Evolutionary conservation across 1,284 basidiomycete species (phyloP), one percentile per base, ranked within the genome.

Genomic region (Naganishia albida): DNA sequence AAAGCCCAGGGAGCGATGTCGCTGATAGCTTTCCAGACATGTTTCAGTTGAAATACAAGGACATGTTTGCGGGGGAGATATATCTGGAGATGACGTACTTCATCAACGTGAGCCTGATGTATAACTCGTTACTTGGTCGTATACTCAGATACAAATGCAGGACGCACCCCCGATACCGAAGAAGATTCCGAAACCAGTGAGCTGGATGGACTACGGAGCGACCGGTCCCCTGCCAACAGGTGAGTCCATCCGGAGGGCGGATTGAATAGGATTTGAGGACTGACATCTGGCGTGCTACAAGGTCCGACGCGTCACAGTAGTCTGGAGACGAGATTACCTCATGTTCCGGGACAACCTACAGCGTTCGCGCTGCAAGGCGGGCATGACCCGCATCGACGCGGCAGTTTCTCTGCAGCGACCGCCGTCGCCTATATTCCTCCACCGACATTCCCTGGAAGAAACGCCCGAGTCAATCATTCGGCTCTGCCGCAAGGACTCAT

Each of bases 11-110:
- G 23, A 16, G 7, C 7, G 10, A 40, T 7, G 38, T 25, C 3
- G n/a, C 40, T 48, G 23, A 56, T 51, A 23, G 23, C 30, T 16
- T 15, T 23, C 12, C 74, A 96, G 95, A 97, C 75, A 99, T 95
- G 95, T 94, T 96, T 74, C 88, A 87, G 18, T 81, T 97, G 42
- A 85, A 84, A 76, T 84, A 89, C 80, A 96, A 94, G 80, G 91
- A 91, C 69, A 91, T 93, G 72, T 96, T 95, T 77, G 87, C 88
- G 51, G 93, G 93, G 3, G 93, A 96, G 76, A 87, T 98, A 20
- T 96, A 94, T 73, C 82, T 97, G 25, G 94, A 98, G 76, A 78
- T 96, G 74, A 98, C 93, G 0, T 97, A 94, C 80, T 98, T 89
- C 86, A 93, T 91, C 3, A 93, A 94, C 75, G 93, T 94, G 69